These are phyloP conservation scores for Zygotorulaspora florentina DNA, from an alignment of 805 yeast species.

Conservation along the genomic window DNA sequence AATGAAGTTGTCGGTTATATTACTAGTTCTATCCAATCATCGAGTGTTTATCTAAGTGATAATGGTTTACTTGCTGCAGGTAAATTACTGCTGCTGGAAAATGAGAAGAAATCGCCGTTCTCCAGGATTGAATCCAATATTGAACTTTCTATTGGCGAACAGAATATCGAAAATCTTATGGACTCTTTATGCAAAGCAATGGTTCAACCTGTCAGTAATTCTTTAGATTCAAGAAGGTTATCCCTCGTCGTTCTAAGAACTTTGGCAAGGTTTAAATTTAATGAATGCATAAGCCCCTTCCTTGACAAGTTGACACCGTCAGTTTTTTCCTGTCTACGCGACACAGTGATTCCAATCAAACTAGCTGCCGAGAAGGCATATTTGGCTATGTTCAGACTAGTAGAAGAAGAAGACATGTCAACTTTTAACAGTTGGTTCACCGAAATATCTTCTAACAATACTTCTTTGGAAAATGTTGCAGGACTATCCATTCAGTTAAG, in stretches of 20 bases:
- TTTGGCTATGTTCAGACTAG: constrained; percentile 64
- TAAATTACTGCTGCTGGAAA: constrained; percentile 59
- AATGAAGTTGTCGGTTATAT: constrained; percentile 49
- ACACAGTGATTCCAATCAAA: constrained; percentile 84
- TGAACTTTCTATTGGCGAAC: constrained; percentile 42
- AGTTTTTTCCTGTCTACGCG: constrained; percentile 79
- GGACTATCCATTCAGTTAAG: constrained; percentile 57
- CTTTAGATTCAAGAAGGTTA: constrained; percentile 75
- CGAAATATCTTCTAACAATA: constrained; percentile 32
- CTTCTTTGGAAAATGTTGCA: constrained; percentile 38
- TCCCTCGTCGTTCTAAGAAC: constrained; percentile 75
- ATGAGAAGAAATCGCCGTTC: constrained; percentile 39
- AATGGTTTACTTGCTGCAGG: constrained; percentile 79
- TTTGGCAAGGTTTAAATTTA: constrained; percentile 57
- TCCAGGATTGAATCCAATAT: constrained; percentile 25
- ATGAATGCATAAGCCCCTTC: constrained; percentile 47
- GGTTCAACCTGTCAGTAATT: constrained; percentile 52
- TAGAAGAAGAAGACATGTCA: constrained; percentile 55
- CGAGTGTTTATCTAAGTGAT: constrained; percentile 56
- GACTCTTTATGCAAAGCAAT: constrained; percentile 47
- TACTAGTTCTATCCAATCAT: constrained; percentile 39
- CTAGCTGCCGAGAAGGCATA: constrained; percentile 92
- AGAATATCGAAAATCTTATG: constrained; percentile 42
- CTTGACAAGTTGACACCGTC: constrained; percentile 60
- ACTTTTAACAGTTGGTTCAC: constrained; percentile 65